Percentiles rank a stretch among this genome's conserved stretches.
phyloP scores from a whole-genome alignment of 139 green algal genomes.

The Raphidocelis subcapitata region DNA sequence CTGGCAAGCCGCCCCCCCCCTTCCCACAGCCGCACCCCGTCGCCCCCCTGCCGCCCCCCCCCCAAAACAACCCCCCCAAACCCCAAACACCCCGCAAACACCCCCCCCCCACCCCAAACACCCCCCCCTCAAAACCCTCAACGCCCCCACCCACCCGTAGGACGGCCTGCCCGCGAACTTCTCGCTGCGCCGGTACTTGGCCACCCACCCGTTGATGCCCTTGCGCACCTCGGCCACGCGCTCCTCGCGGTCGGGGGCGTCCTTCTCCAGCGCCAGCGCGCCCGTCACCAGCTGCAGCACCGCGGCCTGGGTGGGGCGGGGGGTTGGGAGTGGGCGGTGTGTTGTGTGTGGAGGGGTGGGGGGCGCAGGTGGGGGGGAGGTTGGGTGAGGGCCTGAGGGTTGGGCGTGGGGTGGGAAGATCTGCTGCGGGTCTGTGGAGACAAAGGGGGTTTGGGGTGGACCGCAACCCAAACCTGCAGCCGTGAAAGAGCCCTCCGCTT shows the following conservation, averaged over 20 bases:
- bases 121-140: no score
- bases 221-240: constrained; percentile 52
- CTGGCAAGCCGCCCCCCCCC: no score
- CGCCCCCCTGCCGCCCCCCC: no score
- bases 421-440: background rate
- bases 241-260: constrained; percentile 69
- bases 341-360: background rate
- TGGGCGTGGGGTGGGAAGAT: background rate
- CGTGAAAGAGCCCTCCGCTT: no score
- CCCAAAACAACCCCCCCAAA: no score
- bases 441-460: background rate
- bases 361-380: background rate
- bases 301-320: constrained; percentile 31
- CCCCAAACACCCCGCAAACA: no score
- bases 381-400: background rate
- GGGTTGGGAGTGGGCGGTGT: background rate
- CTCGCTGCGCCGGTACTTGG: constrained; percentile 74
- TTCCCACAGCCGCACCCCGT: no score
- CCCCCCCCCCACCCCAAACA: background rate
- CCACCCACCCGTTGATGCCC: constrained; percentile 84
- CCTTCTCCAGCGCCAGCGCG: constrained; percentile 55
- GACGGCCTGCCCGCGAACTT: constrained; percentile 75
- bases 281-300: constrained; percentile 64
- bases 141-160: constrained; percentile 56
- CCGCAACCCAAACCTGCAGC: background rate